These are phyloP conservation scores for Sphaerobolus stellatus DNA, from an alignment of 1,284 basidiomycete genomes.

Conservation along the genomic window DNA sequence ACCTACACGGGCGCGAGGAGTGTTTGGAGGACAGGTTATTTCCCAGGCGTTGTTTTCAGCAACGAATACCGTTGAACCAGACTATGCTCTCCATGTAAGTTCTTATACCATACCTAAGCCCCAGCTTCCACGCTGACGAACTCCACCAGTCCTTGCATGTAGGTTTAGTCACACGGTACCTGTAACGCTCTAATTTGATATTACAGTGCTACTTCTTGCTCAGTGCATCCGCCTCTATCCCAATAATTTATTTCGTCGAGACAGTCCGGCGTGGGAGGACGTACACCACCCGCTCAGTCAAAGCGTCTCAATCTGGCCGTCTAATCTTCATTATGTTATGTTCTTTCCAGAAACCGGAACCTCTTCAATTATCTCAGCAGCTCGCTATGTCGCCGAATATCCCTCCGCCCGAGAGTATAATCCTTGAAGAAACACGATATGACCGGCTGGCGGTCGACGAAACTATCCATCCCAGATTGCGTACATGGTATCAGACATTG, in stretches of 20 bases:
- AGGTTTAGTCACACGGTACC: constrained; percentile 26
- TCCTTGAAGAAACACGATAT: constrained; percentile 10
- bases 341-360: constrained; percentile 83
- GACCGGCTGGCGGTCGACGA: constrained; percentile 42
- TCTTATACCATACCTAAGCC: constrained; percentile 11
- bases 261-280: constrained; percentile 79
- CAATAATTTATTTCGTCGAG: constrained; percentile 85
- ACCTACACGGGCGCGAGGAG: constrained; percentile 68
- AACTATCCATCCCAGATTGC: constrained; percentile 33
- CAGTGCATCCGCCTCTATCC: constrained; percentile 72
- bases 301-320: constrained; percentile 72
- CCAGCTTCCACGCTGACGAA: constrained; percentile 15
- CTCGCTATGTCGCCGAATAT: constrained; percentile 55
- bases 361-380: constrained; percentile 65
- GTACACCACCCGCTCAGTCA: constrained; percentile 69
- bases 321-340: constrained; percentile 83
- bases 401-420: constrained; percentile 21
- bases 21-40: constrained; percentile 90
- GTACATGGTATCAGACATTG: neutral
- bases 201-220: constrained; percentile 77
- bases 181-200: neutral
- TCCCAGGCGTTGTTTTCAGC: constrained; percentile 83
- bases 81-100: constrained; percentile 73
- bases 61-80: constrained; percentile 66
- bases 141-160: constrained; percentile 66